These are phyloP conservation scores for Stemphylium lycopersici DNA, from an alignment of 2,329 filamentous ascomycete genomes.

Conservation along the genomic window DNA sequence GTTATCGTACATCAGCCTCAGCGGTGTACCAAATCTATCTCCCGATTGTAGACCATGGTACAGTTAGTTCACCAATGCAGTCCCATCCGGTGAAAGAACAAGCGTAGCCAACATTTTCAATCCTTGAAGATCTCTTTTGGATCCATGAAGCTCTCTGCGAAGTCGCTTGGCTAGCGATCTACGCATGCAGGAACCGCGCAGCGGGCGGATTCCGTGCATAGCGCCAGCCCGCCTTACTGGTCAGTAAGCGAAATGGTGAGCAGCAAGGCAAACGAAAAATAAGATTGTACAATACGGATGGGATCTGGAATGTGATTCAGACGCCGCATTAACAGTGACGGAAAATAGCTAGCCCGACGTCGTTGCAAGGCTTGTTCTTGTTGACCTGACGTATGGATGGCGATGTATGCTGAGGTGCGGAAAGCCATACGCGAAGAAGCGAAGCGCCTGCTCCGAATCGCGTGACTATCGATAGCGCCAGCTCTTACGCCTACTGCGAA, in stretches of 20 bases:
- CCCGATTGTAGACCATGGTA: not conserved
- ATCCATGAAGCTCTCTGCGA: not conserved
- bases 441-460: slow-evolving; percentile 15
- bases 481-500: not conserved
- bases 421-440: not conserved
- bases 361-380: slow-evolving; percentile 1
- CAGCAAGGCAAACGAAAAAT: slow-evolving; percentile 14
- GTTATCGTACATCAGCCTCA: not conserved
- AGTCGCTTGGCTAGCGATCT: slow-evolving; percentile 4
- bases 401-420: not conserved
- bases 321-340: slow-evolving; percentile 1
- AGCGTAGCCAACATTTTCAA: not conserved
- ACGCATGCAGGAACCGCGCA: slow-evolving; percentile 9
- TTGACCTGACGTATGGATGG: slow-evolving; percentile 3
- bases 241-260: slow-evolving; percentile 25
- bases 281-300: slow-evolving; percentile 23
- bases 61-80: not conserved
- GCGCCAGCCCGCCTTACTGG: slow-evolving; percentile 16
- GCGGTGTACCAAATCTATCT: not conserved
- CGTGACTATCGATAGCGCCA: slow-evolving; percentile 5
- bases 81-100: not conserved
- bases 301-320: slow-evolving; percentile 1
- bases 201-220: slow-evolving; percentile 15
- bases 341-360: not conserved
- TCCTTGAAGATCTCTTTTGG: not conserved